phyloP scores from a whole-genome alignment of 148 eudicot species.

The Rhododendron vialii region DNA sequence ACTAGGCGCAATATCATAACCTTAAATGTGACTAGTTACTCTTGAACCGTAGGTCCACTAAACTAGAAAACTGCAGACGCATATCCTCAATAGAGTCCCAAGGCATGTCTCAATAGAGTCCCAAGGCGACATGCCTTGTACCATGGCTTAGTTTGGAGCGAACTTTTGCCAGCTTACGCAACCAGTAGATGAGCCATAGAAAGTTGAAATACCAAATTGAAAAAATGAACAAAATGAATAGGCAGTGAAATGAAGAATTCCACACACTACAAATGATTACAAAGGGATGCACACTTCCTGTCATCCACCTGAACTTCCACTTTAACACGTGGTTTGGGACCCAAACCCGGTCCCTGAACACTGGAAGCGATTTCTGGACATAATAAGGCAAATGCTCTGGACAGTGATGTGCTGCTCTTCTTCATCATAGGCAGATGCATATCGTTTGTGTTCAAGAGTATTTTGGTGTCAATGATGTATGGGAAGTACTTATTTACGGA shows the following conservation, averaged over 20 bases:
- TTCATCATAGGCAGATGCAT: conserved; percentile 50
- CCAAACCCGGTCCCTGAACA: conserved; percentile 22
- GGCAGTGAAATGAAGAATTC: background rate
- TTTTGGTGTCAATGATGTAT: conserved; percentile 70
- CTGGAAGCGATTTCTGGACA: conserved; percentile 68
- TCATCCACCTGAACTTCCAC: conserved; percentile 97
- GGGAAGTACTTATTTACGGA: conserved; percentile 59
- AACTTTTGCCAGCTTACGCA: background rate
- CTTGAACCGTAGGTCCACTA: background rate
- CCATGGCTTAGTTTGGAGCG: background rate
- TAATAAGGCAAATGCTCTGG: conserved; percentile 70
- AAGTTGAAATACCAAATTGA: background rate
- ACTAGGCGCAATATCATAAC: background rate
- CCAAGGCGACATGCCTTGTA: background rate
- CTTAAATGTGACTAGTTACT: background rate
- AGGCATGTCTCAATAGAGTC: too few species aligned
- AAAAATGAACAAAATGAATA: background rate
- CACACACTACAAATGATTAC: background rate
- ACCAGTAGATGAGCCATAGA: background rate
- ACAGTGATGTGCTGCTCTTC: conserved; percentile 74
- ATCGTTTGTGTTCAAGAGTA: conserved; percentile 54
- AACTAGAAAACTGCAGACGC: background rate
- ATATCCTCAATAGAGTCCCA: background rate
- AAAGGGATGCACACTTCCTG: conserved; percentile 57
- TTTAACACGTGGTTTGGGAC: conserved; percentile 37